Evolutionary conservation across 768 basidiomycete genomes (phyloP).

Genomic region (Tylopilus sp.): DNA sequence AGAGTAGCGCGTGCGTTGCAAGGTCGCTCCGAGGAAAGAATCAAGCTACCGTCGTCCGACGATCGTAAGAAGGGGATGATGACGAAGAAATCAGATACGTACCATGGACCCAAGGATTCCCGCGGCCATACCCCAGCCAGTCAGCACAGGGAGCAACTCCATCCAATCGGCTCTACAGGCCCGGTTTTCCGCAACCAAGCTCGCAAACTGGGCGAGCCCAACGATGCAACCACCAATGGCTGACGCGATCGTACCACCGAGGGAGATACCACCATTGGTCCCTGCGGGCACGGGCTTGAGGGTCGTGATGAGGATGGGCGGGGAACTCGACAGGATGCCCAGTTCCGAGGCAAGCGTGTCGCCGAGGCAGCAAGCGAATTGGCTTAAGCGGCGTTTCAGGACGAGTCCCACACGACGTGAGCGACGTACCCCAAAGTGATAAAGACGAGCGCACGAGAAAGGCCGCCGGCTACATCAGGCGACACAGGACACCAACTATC

Average conservation of each 20-base stretch:
- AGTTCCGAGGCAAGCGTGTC: slow-evolving; percentile 94
- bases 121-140: slow-evolving; percentile 58
- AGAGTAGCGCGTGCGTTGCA: slow-evolving; percentile 79
- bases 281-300: slow-evolving; percentile 74
- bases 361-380: slow-evolving; percentile 85
- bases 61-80: slow-evolving; percentile 1
- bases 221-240: slow-evolving; percentile 69
- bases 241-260: slow-evolving; percentile 72
- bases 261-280: slow-evolving; percentile 85
- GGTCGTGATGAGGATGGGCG: slow-evolving; percentile 78
- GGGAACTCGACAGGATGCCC: slow-evolving; percentile 72
- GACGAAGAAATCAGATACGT: slow-evolving; percentile 22
- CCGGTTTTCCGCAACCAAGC: slow-evolving; percentile 60
- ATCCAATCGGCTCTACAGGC: slow-evolving; percentile 44
- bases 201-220: slow-evolving; percentile 56
- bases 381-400: slow-evolving; percentile 41
- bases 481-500: slow-evolving; percentile 63
- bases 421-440: slow-evolving; percentile 58
- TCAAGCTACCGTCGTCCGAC: slow-evolving; percentile 56
- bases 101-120: slow-evolving; percentile 83
- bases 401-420: neutral
- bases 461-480: slow-evolving; percentile 40
- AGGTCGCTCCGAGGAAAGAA: slow-evolving; percentile 81
- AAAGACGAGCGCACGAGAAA: slow-evolving; percentile 62
- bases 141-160: slow-evolving; percentile 38